Evolutionary conservation across 306 rosid species (phyloP).

Genomic region (Glycine tomentella): DNA sequence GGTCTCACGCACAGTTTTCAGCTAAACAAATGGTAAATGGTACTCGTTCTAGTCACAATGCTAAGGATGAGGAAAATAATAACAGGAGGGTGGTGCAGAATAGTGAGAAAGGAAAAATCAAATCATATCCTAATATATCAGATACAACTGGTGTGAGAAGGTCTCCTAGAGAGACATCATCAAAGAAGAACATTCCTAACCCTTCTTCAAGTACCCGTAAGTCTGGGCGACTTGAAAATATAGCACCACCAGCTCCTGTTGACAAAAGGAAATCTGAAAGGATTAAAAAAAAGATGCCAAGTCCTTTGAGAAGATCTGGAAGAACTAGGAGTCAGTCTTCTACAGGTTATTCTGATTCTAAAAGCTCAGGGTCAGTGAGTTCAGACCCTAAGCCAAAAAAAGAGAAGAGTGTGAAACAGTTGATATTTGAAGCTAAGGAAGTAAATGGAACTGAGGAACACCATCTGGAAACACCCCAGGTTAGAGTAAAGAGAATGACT

Average conservation of each 20-base stretch:
- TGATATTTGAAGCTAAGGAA: conserved; percentile 57
- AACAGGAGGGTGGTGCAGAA: conserved; percentile 43
- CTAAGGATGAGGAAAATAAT: conserved; percentile 55
- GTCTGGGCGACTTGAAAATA: conserved; percentile 58
- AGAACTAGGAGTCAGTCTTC: conserved; percentile 52
- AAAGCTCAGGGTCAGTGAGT: conserved; percentile 53
- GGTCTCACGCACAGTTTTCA: conserved; percentile 28
- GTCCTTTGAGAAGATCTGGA: conserved; percentile 67
- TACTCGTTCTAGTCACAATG: conserved; percentile 56
- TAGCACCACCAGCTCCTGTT: conserved; percentile 41
- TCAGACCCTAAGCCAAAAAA: conserved; percentile 52
- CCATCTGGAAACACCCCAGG: conserved; percentile 36
- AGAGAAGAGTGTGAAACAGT: conserved; percentile 60
- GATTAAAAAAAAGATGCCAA: conserved; percentile 54
- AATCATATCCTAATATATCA: conserved; percentile 40
- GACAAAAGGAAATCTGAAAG: conserved; percentile 51
- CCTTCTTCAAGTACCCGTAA: conserved; percentile 53
- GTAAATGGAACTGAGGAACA: conserved; percentile 47
- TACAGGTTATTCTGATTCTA: conserved; percentile 58
- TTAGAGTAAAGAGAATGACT: conserved; percentile 51
- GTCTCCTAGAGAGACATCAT: conserved; percentile 59
- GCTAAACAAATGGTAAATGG: conserved; percentile 63
- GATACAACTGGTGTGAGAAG: conserved; percentile 62
- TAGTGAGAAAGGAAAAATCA: conserved; percentile 49
- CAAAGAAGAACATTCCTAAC: conserved; percentile 48